These are phyloP conservation scores for Debaryomyces udenii DNA, from an alignment of 1,139 yeast species.

Conservation along the genomic window DNA sequence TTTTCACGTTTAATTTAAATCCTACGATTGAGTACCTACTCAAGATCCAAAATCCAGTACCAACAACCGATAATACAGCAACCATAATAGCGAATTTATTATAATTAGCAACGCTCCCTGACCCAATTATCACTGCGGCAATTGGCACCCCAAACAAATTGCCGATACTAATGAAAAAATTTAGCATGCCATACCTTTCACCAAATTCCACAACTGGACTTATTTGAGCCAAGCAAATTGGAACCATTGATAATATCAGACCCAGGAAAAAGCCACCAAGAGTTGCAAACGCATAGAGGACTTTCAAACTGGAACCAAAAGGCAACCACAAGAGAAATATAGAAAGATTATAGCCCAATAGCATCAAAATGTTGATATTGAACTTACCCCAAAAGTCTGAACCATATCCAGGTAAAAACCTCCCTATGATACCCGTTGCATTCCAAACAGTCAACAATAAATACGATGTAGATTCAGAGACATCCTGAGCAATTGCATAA, in stretches of 20 bases:
- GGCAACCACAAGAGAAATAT: conserved; percentile 44
- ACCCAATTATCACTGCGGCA: conserved; percentile 46
- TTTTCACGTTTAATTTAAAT: conserved; percentile 32
- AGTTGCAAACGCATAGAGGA: conserved; percentile 39
- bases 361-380: conserved; percentile 43
- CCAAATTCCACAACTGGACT: conserved; percentile 45
- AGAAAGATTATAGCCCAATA: conserved; percentile 32
- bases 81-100: conserved; percentile 39
- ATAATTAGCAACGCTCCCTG: conserved; percentile 34
- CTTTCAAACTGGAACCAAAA: conserved; percentile 35
- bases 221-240: conserved; percentile 44
- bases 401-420: conserved; percentile 42
- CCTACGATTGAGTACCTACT: conserved; percentile 41
- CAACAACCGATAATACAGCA: conserved; percentile 33
- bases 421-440: conserved; percentile 42
- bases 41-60: conserved; percentile 34
- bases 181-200: conserved; percentile 43
- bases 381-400: conserved; percentile 43
- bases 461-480: conserved; percentile 39
- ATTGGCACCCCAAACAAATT: conserved; percentile 47
- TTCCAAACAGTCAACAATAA: conserved; percentile 42
- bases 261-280: conserved; percentile 37
- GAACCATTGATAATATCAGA: conserved; percentile 38
- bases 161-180: conserved; percentile 42
- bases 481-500: conserved; percentile 46